Evolutionary conservation across 768 basidiomycete genomes (phyloP).

Genomic region (Psilocybe sp.): DNA sequence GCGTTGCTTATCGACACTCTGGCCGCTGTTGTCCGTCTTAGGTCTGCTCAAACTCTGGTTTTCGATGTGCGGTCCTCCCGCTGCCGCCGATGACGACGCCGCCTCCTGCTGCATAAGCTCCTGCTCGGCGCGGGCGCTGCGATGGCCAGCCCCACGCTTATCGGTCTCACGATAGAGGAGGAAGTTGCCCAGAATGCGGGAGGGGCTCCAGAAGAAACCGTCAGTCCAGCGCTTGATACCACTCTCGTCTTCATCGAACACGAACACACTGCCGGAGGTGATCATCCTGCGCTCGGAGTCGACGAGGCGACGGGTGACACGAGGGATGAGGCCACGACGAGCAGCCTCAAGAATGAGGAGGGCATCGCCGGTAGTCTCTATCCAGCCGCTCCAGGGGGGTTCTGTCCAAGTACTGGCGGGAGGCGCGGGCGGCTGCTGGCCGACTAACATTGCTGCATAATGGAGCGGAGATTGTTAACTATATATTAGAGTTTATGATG

Average conservation of each 20-base stretch:
- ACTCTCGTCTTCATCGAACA: constrained; percentile 96
- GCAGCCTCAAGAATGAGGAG: constrained; percentile 97
- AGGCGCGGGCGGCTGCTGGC: constrained; percentile 30
- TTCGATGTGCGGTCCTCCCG: constrained; percentile 25
- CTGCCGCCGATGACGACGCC: no score
- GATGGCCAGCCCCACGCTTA: constrained; percentile 68
- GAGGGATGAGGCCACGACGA: constrained; percentile 82
- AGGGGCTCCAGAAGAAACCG: constrained; percentile 94
- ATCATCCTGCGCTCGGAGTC: constrained; percentile 94
- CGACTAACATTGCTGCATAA: constrained; percentile 31
- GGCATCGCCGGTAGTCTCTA: constrained; percentile 93
- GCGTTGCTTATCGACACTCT: constrained; percentile 63
- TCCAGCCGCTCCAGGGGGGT: constrained; percentile 92
- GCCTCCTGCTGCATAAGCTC: constrained; percentile 10
- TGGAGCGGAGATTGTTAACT: no score
- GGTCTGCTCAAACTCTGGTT: constrained; percentile 61
- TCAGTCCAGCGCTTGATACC: constrained; percentile 99
- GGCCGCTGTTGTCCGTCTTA: constrained; percentile 43
- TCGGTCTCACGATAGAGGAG: constrained; percentile 94
- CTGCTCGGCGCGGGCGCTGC: constrained; percentile 42
- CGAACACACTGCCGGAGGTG: constrained; percentile 90
- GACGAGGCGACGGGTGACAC: constrained; percentile 88
- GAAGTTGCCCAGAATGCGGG: constrained; percentile 91
- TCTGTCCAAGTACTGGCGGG: constrained; percentile 65
- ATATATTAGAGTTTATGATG: no score